These are phyloP conservation scores for Nitzschia putrida DNA, from an alignment of 108 stramenopile genomes.

Conservation along the genomic window DNA sequence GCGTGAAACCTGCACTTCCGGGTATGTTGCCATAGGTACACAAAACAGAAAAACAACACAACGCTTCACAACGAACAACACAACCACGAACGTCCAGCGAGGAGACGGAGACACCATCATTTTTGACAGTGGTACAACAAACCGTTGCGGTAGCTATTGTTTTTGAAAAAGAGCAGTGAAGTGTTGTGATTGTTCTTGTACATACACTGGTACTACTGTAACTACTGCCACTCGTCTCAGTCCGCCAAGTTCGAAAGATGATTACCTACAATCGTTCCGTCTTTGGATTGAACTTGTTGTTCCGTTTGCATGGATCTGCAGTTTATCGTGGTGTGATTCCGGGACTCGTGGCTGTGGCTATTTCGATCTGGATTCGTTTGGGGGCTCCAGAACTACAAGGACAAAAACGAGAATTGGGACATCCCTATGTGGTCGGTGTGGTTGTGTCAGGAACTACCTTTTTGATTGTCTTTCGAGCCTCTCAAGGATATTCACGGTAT, in stretches of 20 bases:
- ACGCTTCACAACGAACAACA: too few relatives aligned
- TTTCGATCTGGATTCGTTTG: constrained; percentile 40
- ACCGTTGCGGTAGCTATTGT: too few relatives aligned
- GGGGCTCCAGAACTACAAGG: neutral
- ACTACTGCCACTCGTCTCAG: too few relatives aligned
- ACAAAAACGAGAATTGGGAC: constrained; percentile 20
- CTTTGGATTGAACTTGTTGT: constrained; percentile 61
- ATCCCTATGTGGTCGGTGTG: constrained; percentile 79
- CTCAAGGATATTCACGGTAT: constrained; percentile 70
- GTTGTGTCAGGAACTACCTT: constrained; percentile 53
- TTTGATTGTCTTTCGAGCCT: constrained; percentile 72
- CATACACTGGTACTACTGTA: too few relatives aligned
- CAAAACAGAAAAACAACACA: too few relatives aligned
- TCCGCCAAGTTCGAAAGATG: constrained; percentile 26
- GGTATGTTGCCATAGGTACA: too few relatives aligned
- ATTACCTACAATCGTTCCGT: constrained; percentile 72
- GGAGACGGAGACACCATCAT: too few relatives aligned
- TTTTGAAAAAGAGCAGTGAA: too few relatives aligned
- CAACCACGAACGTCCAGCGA: too few relatives aligned
- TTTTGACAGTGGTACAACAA: too few relatives aligned
- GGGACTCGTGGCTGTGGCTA: constrained; percentile 45
- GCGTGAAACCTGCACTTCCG: too few relatives aligned
- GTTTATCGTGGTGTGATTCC: constrained; percentile 66
- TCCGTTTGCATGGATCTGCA: constrained; percentile 69
- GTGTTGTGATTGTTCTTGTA: too few relatives aligned